These are phyloP conservation scores for Fusarium anthophilum DNA, from an alignment of 2,329 filamentous ascomycete species.

Conservation along the genomic window DNA sequence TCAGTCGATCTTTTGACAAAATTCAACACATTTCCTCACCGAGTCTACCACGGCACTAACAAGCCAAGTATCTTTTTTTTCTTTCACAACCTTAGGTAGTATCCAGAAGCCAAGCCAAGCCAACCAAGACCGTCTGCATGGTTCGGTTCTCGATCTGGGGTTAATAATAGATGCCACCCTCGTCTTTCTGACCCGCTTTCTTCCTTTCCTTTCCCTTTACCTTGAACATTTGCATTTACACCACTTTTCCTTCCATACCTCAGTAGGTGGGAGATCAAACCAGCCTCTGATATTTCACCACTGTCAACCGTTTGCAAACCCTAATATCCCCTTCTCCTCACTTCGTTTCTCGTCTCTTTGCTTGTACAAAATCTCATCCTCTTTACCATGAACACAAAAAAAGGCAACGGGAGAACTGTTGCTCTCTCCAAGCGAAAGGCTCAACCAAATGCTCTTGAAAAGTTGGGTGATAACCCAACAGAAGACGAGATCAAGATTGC, in stretches of 20 bases:
- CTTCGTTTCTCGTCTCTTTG: neutral
- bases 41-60: neutral
- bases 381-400: slow-evolving; percentile 44
- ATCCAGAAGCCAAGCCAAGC: slow-evolving; percentile 1
- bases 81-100: neutral
- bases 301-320: neutral
- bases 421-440: slow-evolving; percentile 47
- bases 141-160: slow-evolving; percentile 21
- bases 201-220: slow-evolving; percentile 2
- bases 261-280: neutral
- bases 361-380: neutral
- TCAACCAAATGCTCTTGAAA: slow-evolving; percentile 50
- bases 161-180: slow-evolving; percentile 37
- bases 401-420: slow-evolving; percentile 44
- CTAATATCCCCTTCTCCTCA: neutral
- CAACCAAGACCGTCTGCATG: neutral
- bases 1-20: neutral
- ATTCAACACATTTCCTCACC: neutral
- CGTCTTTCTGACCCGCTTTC: slow-evolving; percentile 36
- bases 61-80: neutral
- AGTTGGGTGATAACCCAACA: slow-evolving; percentile 47
- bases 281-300: neutral
- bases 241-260: neutral
- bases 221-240: slow-evolving; percentile 2
- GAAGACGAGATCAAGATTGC: slow-evolving; percentile 50